Base-by-base conservation (phyloP, 306 rosid genomes). In the Cicer arietinum region DNA sequence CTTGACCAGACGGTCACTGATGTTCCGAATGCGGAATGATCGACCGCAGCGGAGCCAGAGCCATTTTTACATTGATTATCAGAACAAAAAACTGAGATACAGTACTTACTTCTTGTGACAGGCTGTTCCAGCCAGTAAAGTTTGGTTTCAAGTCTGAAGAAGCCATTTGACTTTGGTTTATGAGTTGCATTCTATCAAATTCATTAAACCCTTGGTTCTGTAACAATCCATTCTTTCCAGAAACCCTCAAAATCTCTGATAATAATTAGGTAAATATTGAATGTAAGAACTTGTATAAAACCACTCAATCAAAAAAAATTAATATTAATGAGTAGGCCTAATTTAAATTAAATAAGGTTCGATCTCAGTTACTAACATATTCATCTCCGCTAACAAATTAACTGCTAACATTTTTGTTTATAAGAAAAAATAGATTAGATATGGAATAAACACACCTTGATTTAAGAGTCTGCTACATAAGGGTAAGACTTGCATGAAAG, bases 401-500 rank as follows among this genome's bases (percentile, higher is more conserved):
- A 25, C 30, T 2, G 3, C 30, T 25, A 25, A 25, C 30, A 25
- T 25, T 25, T 25, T 25, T 25, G 30, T 25, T 25, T 25, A 25
- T 20, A 20, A 20, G 22, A 20, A 20, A 20, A 20, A 20, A 20
- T 20, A 20, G 2, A 20, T 25, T 25, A 25, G 3, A 25, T 25
- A 25, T 25, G 30, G 30, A 43, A 20, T 25, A 47, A 61, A 71
- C 61, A 10, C 8, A 86, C 90, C 90, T 86, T 86, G 90, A 84
- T 79, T 84, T 30, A 86, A 82, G 70, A 86, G 86, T 76, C 86
- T 69, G 67, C 71, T 76, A 70, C 90, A 84, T 10, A 79, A 74
- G 71, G 90, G 90, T n/a, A 86, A 81, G 42, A 86, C 90, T 84
- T 84, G 88, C 63, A 81, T 41, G 86, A 86, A 86, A 53, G 90